Percentiles rank a stretch among this genome's conserved stretches.
Evolutionary conservation across 345 rosid genomes (phyloP).

Genomic region (Pistacia atlantica): DNA sequence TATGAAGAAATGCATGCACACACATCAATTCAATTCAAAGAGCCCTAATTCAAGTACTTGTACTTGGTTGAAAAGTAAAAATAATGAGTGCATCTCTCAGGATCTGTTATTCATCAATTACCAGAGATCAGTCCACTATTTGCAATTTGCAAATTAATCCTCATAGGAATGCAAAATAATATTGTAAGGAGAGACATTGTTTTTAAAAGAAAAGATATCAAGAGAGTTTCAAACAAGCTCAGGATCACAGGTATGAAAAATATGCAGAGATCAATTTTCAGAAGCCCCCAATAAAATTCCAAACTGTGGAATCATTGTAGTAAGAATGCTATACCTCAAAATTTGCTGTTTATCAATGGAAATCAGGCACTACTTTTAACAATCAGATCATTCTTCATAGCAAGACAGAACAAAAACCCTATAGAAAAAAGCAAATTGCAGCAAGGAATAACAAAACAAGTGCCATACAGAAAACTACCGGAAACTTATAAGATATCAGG

Average conservation of each 20-base stretch:
- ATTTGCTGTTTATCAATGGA: background rate
- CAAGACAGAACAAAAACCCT: background rate
- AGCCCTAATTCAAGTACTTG: background rate
- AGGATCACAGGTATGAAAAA: background rate
- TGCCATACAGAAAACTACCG: background rate
- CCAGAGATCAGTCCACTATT: background rate
- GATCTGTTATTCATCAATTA: background rate
- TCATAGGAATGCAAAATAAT: background rate
- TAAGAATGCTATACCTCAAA: conserved; percentile 3
- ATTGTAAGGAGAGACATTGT: background rate
- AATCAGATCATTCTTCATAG: background rate
- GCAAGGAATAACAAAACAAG: background rate
- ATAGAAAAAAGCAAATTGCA: background rate
- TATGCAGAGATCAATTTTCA: background rate
- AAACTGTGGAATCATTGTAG: background rate
- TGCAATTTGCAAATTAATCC: background rate
- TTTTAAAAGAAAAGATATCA: background rate
- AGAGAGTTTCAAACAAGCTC: background rate
- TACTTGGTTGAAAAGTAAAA: too few relatives aligned
- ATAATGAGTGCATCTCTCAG: background rate
- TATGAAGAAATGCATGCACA: background rate
- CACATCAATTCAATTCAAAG: background rate
- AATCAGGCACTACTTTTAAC: conserved; percentile 13
- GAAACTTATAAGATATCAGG: background rate
- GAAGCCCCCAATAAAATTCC: background rate